Evolutionary conservation across 768 basidiomycete genomes (phyloP), one percentile per base, ranked within the genome.

Genomic region (Russula emetica): DNA sequence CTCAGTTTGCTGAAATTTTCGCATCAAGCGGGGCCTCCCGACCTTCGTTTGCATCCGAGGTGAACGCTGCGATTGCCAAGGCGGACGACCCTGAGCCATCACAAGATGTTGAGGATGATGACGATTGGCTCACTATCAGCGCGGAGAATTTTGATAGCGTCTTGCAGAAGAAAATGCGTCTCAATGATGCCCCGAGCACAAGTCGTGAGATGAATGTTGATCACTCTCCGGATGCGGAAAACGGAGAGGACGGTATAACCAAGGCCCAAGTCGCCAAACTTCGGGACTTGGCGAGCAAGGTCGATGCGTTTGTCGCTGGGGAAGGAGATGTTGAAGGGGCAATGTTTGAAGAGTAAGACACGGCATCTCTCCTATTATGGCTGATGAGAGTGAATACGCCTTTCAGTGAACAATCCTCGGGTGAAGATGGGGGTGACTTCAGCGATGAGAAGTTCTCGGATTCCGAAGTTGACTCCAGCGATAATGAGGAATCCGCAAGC

Each of bases 271-370:
- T 93, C 11, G 73, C 79, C 24, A 83, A 82, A 64, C 75, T 98
- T 34, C 85, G 84, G 69, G 81, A 83, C 64, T 79, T 99, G 58
- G 95, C 97, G 13, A 76, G 82, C 64, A 91, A 92, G 72, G 92
- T 99, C 1, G 88, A 91, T 69, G 77, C 78, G n/a, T 99, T 99
- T 71, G 86, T 99, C 2, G 86, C 93, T 69, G 94, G 90, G 2
- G 76, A 95, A 71, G 97, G 97, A 2, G 88, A 91, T 63, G 64
- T 97, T 10, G 88, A 92, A 66, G 97, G 97, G 4, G 97, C 94
- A 0, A 76, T 80, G 66, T 96, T 99, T 70, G 85, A 87, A 59
- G 96, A 98, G 95, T 98, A 75, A 71, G 89, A 28, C 55, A 42
- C 24, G 18, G 0, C 14, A 24, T 52, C 42, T 44, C 58, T 50